These are phyloP conservation scores for Rhizophora apiculata DNA, from an alignment of 345 rosid species.

Conservation along the genomic window DNA sequence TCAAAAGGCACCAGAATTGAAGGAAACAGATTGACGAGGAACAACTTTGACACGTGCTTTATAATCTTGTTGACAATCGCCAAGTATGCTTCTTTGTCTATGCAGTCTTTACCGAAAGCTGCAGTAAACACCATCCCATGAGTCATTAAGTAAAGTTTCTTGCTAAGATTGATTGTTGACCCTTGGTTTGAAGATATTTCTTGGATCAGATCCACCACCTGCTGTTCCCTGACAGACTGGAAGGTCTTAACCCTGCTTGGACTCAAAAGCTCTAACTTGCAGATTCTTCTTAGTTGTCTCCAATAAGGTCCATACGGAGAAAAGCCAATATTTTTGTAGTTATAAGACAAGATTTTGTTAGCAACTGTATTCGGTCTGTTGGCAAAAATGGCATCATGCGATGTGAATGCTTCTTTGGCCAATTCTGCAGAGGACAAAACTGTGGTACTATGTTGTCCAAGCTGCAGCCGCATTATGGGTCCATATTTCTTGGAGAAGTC, in stretches of 20 bases:
- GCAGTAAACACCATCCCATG: not conserved
- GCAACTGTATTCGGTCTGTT: not conserved
- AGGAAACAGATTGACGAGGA: not conserved
- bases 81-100: not conserved
- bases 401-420: not conserved
- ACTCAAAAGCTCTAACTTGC: not conserved
- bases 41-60: not conserved
- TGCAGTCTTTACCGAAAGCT: slow-evolving; percentile 3
- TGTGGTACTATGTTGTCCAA: not conserved
- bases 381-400: slow-evolving; percentile 1
- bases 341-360: not conserved
- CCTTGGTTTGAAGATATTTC: not conserved
- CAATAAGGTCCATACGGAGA: not conserved
- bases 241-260: not conserved
- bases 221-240: slow-evolving; percentile 1
- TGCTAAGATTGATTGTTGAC: not conserved
- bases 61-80: not conserved
- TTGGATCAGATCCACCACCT: not conserved
- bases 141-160: not conserved
- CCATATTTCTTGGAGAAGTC: not conserved
- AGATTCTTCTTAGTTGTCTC: slow-evolving; percentile 8
- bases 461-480: not conserved
- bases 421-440: not conserved
- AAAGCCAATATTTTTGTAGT: not conserved
- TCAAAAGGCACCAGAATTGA: not conserved